Conservation (phyloP, 345 rosid genomes). For the Gossypium raimondii region DNA sequence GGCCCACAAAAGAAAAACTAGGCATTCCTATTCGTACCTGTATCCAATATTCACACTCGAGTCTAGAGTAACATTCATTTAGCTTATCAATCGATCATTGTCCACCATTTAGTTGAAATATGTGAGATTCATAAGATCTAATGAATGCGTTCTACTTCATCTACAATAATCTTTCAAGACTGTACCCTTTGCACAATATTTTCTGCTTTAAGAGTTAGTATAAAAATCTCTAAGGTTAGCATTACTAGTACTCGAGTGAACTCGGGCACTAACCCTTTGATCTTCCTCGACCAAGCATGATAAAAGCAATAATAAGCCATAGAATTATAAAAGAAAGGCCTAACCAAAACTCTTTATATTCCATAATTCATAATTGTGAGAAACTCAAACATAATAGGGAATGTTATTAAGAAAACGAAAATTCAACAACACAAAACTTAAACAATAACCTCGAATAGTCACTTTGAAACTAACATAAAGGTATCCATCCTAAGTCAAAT, state of each 20-base stretch:
- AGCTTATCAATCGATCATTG: too few species aligned
- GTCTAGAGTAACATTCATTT: too few species aligned
- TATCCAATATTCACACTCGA: too few species aligned
- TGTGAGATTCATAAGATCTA: too few species aligned
- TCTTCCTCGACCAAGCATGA: neutral
- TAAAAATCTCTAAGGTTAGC: too few species aligned
- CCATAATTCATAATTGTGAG: constrained; percentile 4
- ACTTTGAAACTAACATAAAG: constrained; percentile 8
- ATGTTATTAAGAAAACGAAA: neutral
- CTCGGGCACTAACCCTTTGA: neutral
- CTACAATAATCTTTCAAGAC: too few species aligned
- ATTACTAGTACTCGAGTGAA: neutral
- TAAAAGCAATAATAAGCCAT: neutral
- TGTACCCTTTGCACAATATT: too few species aligned
- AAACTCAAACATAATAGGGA: neutral
- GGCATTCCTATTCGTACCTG: too few species aligned
- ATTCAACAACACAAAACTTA: neutral
- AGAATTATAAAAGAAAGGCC: neutral
- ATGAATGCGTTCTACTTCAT: too few species aligned
- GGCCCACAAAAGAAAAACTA: too few species aligned
- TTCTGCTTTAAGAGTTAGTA: too few species aligned
- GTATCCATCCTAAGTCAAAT: neutral
- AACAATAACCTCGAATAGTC: neutral
- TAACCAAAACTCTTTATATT: neutral
- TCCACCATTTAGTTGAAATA: too few species aligned